These are phyloP conservation scores for Diaporthe capsici DNA, from an alignment of 2,329 filamentous ascomycete genomes.

Conservation along the genomic window DNA sequence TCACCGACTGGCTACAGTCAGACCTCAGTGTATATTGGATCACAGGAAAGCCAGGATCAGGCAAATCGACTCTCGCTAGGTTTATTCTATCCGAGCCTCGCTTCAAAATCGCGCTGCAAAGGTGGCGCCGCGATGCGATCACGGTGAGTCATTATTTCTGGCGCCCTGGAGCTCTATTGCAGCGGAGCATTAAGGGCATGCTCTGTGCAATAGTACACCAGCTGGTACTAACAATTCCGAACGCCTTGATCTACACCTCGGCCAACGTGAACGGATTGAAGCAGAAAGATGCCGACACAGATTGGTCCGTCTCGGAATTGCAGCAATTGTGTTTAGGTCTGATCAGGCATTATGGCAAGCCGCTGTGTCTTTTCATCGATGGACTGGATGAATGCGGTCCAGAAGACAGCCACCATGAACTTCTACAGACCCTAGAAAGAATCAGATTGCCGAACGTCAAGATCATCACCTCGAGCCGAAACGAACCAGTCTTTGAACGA, in stretches of 20 bases:
- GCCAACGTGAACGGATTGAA: accelerated
- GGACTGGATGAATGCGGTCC: slow-evolving; percentile 24
- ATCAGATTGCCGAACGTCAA: background rate
- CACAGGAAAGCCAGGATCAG: slow-evolving; percentile 50
- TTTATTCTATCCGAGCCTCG: slow-evolving; percentile 43
- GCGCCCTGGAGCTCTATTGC: slow-evolving; percentile 46
- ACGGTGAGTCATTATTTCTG: slow-evolving; percentile 50
- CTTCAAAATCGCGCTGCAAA: slow-evolving; percentile 39
- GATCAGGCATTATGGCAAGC: background rate
- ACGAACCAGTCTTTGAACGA: background rate
- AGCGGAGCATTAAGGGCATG: slow-evolving; percentile 47
- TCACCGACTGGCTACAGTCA: slow-evolving; percentile 11
- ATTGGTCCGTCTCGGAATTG: slow-evolving; percentile 41
- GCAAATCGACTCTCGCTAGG: slow-evolving; percentile 51
- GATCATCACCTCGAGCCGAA: slow-evolving; percentile 10
- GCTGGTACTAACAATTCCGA: background rate
- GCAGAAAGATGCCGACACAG: slow-evolving; percentile 31
- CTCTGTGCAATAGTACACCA: slow-evolving; percentile 47
- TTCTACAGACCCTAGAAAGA: background rate
- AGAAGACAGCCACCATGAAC: background rate
- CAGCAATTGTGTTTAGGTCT: background rate
- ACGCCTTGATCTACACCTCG: background rate
- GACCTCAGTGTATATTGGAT: slow-evolving; percentile 47
- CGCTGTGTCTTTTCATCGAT: slow-evolving; percentile 43
- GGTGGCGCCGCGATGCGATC: slow-evolving; percentile 42